These are phyloP conservation scores for Penicillium steckii DNA, from an alignment of 495 filamentous ascomycete genomes.

Conservation along the genomic window DNA sequence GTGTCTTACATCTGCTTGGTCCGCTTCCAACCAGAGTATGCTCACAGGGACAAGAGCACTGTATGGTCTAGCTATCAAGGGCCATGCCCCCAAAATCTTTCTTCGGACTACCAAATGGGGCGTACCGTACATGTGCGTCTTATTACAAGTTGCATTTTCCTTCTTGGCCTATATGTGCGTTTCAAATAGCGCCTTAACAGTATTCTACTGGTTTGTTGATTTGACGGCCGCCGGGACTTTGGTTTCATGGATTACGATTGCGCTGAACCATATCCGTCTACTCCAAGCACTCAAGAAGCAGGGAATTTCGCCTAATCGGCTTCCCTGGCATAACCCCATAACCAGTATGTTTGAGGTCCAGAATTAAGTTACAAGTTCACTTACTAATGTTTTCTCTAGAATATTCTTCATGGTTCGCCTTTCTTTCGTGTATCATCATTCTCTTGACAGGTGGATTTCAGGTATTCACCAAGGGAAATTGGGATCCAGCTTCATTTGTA, in stretches of 20 bases:
- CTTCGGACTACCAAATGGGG: constrained; percentile 59
- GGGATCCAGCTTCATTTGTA: constrained; percentile 32
- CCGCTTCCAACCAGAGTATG: constrained; percentile 50
- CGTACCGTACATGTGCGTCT: constrained; percentile 58
- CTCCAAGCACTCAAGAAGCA: constrained; percentile 51
- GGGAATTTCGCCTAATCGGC: constrained; percentile 36
- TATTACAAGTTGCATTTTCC: constrained; percentile 51
- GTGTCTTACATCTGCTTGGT: constrained; percentile 46
- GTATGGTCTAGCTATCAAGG: constrained; percentile 44
- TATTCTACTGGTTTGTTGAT: constrained; percentile 61
- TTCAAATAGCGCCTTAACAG: constrained; percentile 52
- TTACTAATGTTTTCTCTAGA: constrained; percentile 33
- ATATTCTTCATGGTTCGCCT: constrained; percentile 48
- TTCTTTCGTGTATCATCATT: constrained; percentile 52
- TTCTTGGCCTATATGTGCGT: constrained; percentile 60
- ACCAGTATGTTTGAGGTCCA: constrained; percentile 28
- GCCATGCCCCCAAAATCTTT: constrained; percentile 47
- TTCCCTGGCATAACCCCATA: constrained; percentile 52
- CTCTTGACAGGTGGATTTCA: constrained; percentile 59
- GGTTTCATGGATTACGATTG: constrained; percentile 55
- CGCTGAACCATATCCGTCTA: constrained; percentile 58
- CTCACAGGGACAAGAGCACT: constrained; percentile 48
- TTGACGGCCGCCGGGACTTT: constrained; percentile 55
- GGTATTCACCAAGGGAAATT: constrained; percentile 51
- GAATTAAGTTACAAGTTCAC: background rate